These are phyloP conservation scores for Rhododendron mucronatum DNA, from an alignment of 148 eudicot species.

Conservation along the genomic window DNA sequence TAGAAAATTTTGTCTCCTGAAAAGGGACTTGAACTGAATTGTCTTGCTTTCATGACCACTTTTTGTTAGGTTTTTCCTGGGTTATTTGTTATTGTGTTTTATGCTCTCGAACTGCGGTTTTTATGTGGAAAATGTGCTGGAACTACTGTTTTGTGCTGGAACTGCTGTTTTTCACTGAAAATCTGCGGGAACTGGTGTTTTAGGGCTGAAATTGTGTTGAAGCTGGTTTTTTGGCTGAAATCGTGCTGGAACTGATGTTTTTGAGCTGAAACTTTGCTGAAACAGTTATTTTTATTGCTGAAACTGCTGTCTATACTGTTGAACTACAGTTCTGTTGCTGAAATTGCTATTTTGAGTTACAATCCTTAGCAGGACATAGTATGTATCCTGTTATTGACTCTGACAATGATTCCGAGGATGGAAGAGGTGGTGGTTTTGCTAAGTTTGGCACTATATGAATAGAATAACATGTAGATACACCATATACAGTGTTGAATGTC, in stretches of 20 bases:
- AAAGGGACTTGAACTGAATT: not conserved
- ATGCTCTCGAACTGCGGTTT: not conserved
- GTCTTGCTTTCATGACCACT: too few relatives aligned
- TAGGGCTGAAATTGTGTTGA: not conserved
- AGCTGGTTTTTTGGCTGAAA: not conserved
- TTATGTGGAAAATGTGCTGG: too few relatives aligned
- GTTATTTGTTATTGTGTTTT: not conserved
- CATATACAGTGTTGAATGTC: too few relatives aligned
- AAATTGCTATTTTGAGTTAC: not conserved
- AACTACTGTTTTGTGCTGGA: not conserved
- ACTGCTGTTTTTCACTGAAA: not conserved
- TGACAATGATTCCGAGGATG: too few relatives aligned
- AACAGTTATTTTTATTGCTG: not conserved
- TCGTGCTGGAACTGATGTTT: not conserved
- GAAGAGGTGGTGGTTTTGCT: too few relatives aligned
- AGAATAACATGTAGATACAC: too few relatives aligned
- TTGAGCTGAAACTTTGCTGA: not conserved
- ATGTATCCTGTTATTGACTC: too few relatives aligned
- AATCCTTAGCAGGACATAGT: not conserved
- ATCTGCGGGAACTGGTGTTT: not conserved
- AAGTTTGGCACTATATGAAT: too few relatives aligned
- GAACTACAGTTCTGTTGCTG: not conserved
- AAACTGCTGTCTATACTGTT: not conserved
- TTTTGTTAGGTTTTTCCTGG: too few relatives aligned
- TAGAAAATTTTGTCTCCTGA: not conserved